Conservation (phyloP, 2,329 filamentous ascomycete species). For the Alternaria incomplexa region DNA sequence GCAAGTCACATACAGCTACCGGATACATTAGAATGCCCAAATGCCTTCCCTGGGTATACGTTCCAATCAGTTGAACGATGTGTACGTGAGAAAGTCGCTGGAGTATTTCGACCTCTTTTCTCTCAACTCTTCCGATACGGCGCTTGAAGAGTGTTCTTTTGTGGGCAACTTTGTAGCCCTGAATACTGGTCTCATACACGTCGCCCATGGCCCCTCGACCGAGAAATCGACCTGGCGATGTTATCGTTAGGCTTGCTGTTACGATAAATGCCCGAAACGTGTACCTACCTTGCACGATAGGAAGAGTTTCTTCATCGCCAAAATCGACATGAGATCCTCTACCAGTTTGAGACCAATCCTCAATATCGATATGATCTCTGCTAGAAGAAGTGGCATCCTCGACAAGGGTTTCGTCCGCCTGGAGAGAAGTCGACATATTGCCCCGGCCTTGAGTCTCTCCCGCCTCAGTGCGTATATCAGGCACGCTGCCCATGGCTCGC, state of each 20-base stretch:
- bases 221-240: not conserved
- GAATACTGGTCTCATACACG: not conserved
- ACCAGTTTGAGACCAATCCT: not conserved
- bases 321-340: not conserved
- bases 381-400: not conserved
- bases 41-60: not conserved
- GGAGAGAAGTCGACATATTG: not conserved
- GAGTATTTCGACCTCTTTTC: not conserved
- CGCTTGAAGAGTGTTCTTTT: not conserved
- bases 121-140: not conserved
- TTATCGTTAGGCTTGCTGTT: too few species aligned
- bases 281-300: not conserved
- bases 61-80: not conserved
- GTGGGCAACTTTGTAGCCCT: not conserved
- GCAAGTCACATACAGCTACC: conserved; percentile 27
- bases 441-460: not conserved
- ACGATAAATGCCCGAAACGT: too few species aligned
- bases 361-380: not conserved
- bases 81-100: not conserved
- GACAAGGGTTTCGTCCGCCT: not conserved
- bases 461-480: too few species aligned
- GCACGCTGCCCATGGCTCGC: too few species aligned
- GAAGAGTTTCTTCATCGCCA: not conserved
- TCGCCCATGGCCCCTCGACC: not conserved
- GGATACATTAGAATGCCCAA: conserved; percentile 22